These are phyloP conservation scores for Tilletia setariae DNA, from an alignment of 1,284 basidiomycete genomes.

Conservation along the genomic window DNA sequence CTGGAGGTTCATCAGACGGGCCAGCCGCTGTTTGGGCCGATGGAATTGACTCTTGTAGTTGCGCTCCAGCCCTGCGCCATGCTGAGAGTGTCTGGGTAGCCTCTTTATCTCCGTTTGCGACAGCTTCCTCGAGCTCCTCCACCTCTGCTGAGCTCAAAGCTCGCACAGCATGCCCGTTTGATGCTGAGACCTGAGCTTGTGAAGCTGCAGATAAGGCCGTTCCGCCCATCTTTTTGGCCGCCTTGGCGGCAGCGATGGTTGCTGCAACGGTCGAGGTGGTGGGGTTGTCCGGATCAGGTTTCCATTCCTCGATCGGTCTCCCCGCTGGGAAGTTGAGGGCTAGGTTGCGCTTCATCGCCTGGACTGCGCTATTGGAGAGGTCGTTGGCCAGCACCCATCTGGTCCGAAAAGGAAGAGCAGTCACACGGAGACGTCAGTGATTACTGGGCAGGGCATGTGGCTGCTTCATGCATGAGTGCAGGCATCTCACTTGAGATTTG, in stretches of 20 bases:
- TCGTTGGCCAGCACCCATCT: conserved; percentile 94
- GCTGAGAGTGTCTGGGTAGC: conserved; percentile 3
- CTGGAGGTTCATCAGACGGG: not conserved
- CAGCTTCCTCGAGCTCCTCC: conserved; percentile 2
- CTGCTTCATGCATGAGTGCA: no score
- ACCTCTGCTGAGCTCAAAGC: conserved; percentile 9
- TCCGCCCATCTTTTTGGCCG: not conserved
- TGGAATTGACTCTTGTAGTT: not conserved
- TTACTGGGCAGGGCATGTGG: not conserved
- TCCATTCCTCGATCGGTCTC: conserved; percentile 15
- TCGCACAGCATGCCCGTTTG: not conserved
- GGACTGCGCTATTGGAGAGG: conserved; percentile 75
- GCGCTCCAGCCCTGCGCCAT: not conserved
- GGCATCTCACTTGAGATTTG: conserved; percentile 69
- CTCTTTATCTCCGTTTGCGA: conserved; percentile 16
- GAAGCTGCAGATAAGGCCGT: not conserved
- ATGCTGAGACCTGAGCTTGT: not conserved
- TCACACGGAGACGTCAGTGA: not conserved
- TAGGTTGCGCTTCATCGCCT: conserved; percentile 83
- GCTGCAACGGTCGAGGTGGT: conserved; percentile 10
- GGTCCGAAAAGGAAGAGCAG: conserved; percentile 8
- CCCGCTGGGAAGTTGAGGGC: conserved; percentile 77
- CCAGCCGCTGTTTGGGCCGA: not conserved
- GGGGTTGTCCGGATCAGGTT: conserved; percentile 13
- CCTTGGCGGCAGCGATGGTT: conserved; percentile 3